phyloP scores from a whole-genome alignment of 768 basidiomycete genomes.

The Tricholoma hemisulphureum region DNA sequence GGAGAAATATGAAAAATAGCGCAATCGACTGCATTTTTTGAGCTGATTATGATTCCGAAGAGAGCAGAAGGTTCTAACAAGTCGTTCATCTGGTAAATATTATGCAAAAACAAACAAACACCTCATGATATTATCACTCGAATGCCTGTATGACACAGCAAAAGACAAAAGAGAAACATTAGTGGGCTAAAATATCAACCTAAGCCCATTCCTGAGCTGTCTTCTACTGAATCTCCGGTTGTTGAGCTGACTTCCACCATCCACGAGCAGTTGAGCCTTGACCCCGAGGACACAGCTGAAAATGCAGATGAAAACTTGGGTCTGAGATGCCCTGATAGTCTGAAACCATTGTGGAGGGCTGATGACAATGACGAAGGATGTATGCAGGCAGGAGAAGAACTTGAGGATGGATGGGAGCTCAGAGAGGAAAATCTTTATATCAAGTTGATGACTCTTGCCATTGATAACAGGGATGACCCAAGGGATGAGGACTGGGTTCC shows the following conservation, averaged over 20 bases:
- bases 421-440: background rate
- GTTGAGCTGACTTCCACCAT: background rate
- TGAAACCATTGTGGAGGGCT: background rate
- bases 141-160: background rate
- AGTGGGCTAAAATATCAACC: background rate
- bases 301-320: background rate
- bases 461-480: slow-evolving; percentile 9
- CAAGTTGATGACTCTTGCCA: slow-evolving; percentile 1
- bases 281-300: background rate
- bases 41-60: slow-evolving; percentile 1
- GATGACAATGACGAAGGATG: slow-evolving; percentile 2
- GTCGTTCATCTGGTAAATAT: background rate
- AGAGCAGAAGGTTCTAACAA: background rate
- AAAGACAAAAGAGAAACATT: slow-evolving; percentile 1
- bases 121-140: background rate
- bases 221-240: background rate
- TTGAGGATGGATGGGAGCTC: background rate
- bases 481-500: slow-evolving; percentile 8
- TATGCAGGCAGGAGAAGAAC: background rate
- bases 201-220: background rate
- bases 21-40: slow-evolving; percentile 7
- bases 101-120: background rate
- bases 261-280: background rate
- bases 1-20: slow-evolving; percentile 6
- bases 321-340: background rate